Evolutionary conservation across 1,284 basidiomycete species (phyloP).

Genomic region (Irpex sp.): DNA sequence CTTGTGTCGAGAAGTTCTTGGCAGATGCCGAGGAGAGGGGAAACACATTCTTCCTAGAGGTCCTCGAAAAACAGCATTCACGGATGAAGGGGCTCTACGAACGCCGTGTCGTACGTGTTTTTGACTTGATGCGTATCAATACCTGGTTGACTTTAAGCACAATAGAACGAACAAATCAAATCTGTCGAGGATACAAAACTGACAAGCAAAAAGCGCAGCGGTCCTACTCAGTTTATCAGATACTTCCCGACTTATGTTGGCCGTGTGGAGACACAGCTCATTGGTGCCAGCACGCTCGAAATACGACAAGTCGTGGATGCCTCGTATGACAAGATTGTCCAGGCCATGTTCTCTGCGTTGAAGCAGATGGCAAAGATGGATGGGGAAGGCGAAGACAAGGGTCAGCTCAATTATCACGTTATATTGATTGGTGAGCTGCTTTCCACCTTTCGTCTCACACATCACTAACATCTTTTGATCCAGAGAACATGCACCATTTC

Average conservation of each 20-base stretch:
- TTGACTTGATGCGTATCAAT: not conserved
- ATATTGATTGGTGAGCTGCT: conserved; percentile 79
- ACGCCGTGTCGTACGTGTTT: conserved; percentile 64
- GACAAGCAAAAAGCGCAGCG: conserved; percentile 87
- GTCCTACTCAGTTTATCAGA: conserved; percentile 90
- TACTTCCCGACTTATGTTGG: conserved; percentile 88
- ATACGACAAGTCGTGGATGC: conserved; percentile 76
- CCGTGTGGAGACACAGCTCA: conserved; percentile 83
- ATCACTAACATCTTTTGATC: not conserved
- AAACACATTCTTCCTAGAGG: conserved; percentile 67
- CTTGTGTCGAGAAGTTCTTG: conserved; percentile 74
- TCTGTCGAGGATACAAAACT: conserved; percentile 89
- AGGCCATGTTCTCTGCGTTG: conserved; percentile 86
- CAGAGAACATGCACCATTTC: conserved; percentile 97
- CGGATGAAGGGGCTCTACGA: conserved; percentile 72
- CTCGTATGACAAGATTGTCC: conserved; percentile 85
- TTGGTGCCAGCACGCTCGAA: conserved; percentile 69
- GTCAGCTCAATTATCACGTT: conserved; percentile 93
- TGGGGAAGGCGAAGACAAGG: conserved; percentile 90
- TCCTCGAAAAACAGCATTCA: conserved; percentile 79
- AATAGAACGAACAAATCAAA: conserved; percentile 81
- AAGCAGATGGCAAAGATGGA: conserved; percentile 95
- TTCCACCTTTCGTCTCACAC: not conserved
- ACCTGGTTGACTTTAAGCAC: not conserved
- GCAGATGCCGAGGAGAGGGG: conserved; percentile 75